phyloP scores from a whole-genome alignment of 768 basidiomycete genomes.

The Hortiboletus flavorubellus region DNA sequence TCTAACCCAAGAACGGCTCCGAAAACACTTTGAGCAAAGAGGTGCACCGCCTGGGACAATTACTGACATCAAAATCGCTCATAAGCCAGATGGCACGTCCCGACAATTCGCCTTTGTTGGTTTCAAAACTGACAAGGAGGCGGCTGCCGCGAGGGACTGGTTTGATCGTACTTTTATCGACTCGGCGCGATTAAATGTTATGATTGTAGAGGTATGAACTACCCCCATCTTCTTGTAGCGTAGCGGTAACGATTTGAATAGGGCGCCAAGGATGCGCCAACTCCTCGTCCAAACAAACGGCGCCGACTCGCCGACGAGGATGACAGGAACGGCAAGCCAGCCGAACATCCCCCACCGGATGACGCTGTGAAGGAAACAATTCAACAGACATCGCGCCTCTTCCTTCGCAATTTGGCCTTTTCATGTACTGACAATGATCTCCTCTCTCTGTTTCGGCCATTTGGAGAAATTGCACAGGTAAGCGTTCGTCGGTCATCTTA shows the following conservation, averaged over 20 bases:
- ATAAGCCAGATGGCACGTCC: slow-evolving; percentile 72
- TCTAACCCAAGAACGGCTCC: slow-evolving; percentile 59
- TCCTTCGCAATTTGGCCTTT: slow-evolving; percentile 94
- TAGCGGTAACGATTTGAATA: slow-evolving; percentile 27
- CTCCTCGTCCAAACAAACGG: slow-evolving; percentile 68
- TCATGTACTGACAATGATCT: slow-evolving; percentile 75
- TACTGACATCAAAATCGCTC: slow-evolving; percentile 84
- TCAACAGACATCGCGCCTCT: slow-evolving; percentile 73
- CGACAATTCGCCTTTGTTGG: slow-evolving; percentile 93
- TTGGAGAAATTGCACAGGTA: slow-evolving; percentile 78
- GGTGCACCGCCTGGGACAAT: slow-evolving; percentile 62
- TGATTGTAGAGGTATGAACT: slow-evolving; percentile 63
- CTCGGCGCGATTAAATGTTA: slow-evolving; percentile 71
- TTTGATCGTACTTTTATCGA: slow-evolving; percentile 84
- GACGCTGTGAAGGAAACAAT: slow-evolving; percentile 50
- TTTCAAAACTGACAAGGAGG: slow-evolving; percentile 78
- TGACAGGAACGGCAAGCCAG: slow-evolving; percentile 11
- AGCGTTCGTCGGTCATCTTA: slow-evolving; percentile 23
- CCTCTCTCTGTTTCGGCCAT: slow-evolving; percentile 55
- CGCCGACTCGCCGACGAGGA: slow-evolving; percentile 57
- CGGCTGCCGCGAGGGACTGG: slow-evolving; percentile 71
- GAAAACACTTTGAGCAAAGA: slow-evolving; percentile 63
- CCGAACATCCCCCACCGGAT: slow-evolving; percentile 9
- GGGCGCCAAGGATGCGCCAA: slow-evolving; percentile 68
- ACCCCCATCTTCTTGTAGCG: neutral